Evolutionary conservation across 1,139 yeast species (phyloP), one percentile per base, ranked within the genome.

Genomic region (Scheffersomyces lignicola): DNA sequence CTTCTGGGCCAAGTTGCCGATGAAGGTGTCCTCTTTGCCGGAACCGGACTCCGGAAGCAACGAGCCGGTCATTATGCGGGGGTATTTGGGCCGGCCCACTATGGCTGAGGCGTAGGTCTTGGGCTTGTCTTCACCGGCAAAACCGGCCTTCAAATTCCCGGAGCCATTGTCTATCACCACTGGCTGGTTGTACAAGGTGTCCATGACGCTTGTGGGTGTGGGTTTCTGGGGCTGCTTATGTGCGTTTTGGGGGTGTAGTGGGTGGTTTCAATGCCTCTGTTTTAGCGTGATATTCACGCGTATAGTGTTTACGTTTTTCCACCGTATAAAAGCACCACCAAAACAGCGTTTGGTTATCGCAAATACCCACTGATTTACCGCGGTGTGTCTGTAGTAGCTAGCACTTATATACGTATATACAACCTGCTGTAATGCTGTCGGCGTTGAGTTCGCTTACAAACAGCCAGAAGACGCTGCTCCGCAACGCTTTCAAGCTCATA

Each of bases 161-260:
- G 96, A 83, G n/a, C 97, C 97, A 65, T 87, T 88, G 58, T 90
- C 97, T 23, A 90, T 71, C 24, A 90, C 96, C 32, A 90, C 78
- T 2, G 97, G 96, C 60, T 90, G 97, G 59, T 89, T 90, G 42
- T 69, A 70, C 30, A 70, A 56, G 15, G 33, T 35, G 18, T 44
- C 45, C 46, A 42, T 42, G n/a, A n/a, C n/a, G n/a, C n/a, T n/a
- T n/a, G n/a, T n/a, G n/a, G n/a, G n/a, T n/a, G 13, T 31, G 22
- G 13, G 11, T 15, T 7, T 21, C 16, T 25, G 9, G 12, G 11
- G 9, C 10, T 25, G n/a, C n/a, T n/a, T n/a, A 27, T 8, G 5
- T 4, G 5, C 7, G 23, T 6, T 8, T 4, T 27, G 18, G 22
- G 18, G 22, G 31, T 29, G 12, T 9, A 29, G 15, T 7, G 21